A percentile compares a stretch with the other conserved stretches of the same genome.
Conservation (phyloP, 2,329 filamentous ascomycete species). For the Neofusicoccum ribis region DNA sequence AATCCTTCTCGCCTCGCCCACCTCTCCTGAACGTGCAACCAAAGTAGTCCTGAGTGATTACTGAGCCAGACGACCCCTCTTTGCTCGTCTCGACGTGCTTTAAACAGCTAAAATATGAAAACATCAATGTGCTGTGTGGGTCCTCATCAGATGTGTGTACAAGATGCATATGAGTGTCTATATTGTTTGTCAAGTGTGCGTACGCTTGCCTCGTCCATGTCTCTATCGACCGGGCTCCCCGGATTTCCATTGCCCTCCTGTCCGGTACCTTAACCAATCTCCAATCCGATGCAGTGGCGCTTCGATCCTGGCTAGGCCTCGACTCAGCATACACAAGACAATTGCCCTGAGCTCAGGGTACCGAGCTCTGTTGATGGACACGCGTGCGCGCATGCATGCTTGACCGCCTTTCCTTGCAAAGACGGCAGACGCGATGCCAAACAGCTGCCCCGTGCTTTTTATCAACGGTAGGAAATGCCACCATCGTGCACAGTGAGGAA, state of each 20-base stretch:
- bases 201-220: background rate
- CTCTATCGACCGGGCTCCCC: background rate
- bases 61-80: background rate
- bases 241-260: background rate
- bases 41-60: background rate
- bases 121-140: background rate
- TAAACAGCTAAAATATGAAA: background rate
- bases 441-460: background rate
- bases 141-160: background rate
- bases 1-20: background rate
- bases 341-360: background rate
- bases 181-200: background rate
- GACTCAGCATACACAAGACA: background rate
- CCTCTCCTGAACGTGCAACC: background rate
- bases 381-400: background rate
- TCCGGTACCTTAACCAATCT: conserved; percentile 1
- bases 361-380: background rate
- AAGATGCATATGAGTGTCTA: background rate
- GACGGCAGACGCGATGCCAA: background rate
- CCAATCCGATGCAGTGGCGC: background rate
- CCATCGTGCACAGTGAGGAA: too few relatives aligned
- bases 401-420: background rate
- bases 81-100: background rate
- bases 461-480: background rate
- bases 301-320: conserved; percentile 2